These are phyloP conservation scores for Epichloe typhina DNA, from an alignment of 2,329 filamentous ascomycete genomes.

Conservation along the genomic window DNA sequence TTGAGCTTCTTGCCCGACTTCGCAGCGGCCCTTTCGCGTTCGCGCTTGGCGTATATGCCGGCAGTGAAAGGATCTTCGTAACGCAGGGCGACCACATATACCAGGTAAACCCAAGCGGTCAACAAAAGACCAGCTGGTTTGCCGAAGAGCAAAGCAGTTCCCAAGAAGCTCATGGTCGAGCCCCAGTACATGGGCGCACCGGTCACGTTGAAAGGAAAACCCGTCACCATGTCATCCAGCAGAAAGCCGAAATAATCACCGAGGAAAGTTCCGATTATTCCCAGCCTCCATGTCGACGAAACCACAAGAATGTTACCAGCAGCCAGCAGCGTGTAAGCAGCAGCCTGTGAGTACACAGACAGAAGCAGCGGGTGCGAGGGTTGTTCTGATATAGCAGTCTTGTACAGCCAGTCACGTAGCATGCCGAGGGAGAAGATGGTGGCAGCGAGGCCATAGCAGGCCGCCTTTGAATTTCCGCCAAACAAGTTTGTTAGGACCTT, in stretches of 20 bases:
- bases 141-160: slow-evolving; percentile 69
- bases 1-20: slow-evolving; percentile 38
- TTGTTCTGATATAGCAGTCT: slow-evolving; percentile 62
- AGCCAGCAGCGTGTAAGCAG: slow-evolving; percentile 59
- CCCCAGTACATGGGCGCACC: slow-evolving; percentile 95
- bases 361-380: slow-evolving; percentile 64
- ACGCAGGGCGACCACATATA: slow-evolving; percentile 68
- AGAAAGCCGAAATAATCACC: slow-evolving; percentile 98
- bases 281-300: slow-evolving; percentile 80
- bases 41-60: slow-evolving; percentile 82
- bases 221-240: slow-evolving; percentile 88
- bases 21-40: slow-evolving; percentile 38
- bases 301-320: slow-evolving; percentile 75
- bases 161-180: slow-evolving; percentile 82
- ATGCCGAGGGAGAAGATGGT: slow-evolving; percentile 89
- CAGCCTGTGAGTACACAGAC: slow-evolving; percentile 41
- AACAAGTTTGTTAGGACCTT: slow-evolving; percentile 81
- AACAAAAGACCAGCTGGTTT: slow-evolving; percentile 77
- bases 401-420: slow-evolving; percentile 77
- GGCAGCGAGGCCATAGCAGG: slow-evolving; percentile 79
- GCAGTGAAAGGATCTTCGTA: slow-evolving; percentile 94
- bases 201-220: slow-evolving; percentile 90
- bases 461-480: slow-evolving; percentile 59
- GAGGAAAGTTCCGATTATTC: slow-evolving; percentile 89
- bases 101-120: slow-evolving; percentile 58